These are phyloP conservation scores for Aspergillus bridgeri DNA, from an alignment of 495 filamentous ascomycete species.

Conservation along the genomic window DNA sequence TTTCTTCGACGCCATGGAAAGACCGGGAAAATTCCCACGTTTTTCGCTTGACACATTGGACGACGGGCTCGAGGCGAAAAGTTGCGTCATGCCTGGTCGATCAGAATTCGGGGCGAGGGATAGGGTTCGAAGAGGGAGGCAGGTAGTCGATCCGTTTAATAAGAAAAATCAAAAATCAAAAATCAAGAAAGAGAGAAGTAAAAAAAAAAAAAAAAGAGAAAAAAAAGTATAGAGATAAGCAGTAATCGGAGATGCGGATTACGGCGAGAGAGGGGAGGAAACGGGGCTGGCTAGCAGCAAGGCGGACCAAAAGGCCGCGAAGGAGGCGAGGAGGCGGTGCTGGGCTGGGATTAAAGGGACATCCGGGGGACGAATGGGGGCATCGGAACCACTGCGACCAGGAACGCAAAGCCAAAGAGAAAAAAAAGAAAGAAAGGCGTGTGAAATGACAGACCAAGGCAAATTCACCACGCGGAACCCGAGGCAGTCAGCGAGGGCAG, in stretches of 20 bases:
- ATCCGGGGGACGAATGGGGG: conserved; percentile 25
- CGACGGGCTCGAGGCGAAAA: conserved; percentile 44
- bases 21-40: conserved; percentile 44
- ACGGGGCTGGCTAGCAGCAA: background rate
- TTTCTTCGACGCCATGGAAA: conserved; percentile 47
- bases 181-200: too few relatives aligned
- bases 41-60: conserved; percentile 44
- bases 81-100: conserved; percentile 41
- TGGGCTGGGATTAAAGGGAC: conserved; percentile 16
- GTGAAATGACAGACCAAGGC: conserved; percentile 2
- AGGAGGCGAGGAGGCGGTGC: conserved; percentile 18
- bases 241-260: background rate
- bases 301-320: conserved; percentile 14
- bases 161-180: background rate
- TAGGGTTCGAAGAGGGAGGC: too few relatives aligned
- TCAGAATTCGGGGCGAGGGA: background rate
- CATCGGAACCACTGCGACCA: conserved; percentile 4
- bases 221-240: background rate
- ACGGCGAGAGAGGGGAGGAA: background rate
- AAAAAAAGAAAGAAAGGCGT: background rate
- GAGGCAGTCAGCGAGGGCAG: background rate
- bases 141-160: background rate
- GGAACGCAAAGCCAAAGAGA: background rate
- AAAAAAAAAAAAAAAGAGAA: background rate
- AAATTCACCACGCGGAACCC: background rate